A percentile compares a stretch with the other conserved stretches of the same genome.
phyloP scores from a whole-genome alignment of 495 filamentous ascomycete genomes.

The Penicillium waksmanii region DNA sequence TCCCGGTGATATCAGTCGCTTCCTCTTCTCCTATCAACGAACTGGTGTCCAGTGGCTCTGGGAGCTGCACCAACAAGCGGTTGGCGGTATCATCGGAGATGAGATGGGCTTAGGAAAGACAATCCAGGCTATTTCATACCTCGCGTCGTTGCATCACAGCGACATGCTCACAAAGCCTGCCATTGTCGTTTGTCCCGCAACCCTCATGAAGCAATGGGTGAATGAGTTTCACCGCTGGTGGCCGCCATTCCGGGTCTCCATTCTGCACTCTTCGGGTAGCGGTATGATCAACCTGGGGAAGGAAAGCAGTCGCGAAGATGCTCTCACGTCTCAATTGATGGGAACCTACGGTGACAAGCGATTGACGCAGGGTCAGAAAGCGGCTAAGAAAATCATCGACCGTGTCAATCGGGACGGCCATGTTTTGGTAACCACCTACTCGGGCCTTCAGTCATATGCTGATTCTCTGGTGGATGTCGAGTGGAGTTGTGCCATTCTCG shows the following conservation, averaged over 20 bases:
- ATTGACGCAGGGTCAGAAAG: constrained; percentile 57
- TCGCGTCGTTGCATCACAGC: constrained; percentile 90
- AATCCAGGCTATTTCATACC: constrained; percentile 88
- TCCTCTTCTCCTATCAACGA: constrained; percentile 93
- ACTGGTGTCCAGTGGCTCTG: constrained; percentile 97
- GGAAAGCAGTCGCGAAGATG: constrained; percentile 74
- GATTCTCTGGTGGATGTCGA: constrained; percentile 76
- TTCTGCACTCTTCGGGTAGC: constrained; percentile 91
- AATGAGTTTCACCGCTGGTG: constrained; percentile 98
- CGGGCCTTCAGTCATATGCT: constrained; percentile 85
- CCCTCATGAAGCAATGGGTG: constrained; percentile 95
- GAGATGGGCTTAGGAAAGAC: constrained; percentile 99
- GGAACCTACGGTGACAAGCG: constrained; percentile 34
- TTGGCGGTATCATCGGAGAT: constrained; percentile 93
- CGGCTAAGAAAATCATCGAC: constrained; percentile 77
- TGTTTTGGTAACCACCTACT: constrained; percentile 92
- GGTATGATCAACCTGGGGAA: constrained; percentile 84
- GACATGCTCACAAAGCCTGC: constrained; percentile 79
- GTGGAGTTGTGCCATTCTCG: constrained; percentile 92
- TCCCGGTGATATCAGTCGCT: constrained; percentile 88
- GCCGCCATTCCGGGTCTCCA: constrained; percentile 92
- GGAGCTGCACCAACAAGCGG: constrained; percentile 83
- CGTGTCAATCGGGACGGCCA: constrained; percentile 85
- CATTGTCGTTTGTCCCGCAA: constrained; percentile 89
- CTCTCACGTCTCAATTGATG: constrained; percentile 49